These are phyloP conservation scores for Echeveria elegans DNA, from an alignment of 164 flowering plant species.

Conservation along the genomic window DNA sequence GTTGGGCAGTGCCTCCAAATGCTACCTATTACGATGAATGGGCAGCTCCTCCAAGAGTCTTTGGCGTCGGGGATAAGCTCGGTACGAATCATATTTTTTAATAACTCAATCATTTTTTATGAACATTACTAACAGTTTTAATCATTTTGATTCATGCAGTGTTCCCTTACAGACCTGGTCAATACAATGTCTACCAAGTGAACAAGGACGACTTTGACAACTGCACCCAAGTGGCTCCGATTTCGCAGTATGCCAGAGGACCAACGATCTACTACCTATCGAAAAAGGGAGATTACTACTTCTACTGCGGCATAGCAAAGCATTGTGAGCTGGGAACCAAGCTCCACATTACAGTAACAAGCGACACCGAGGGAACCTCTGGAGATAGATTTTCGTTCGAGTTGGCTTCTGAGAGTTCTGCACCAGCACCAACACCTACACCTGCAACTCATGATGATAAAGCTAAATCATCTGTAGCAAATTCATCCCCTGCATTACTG, in stretches of 20 bases:
- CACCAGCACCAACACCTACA: not conserved
- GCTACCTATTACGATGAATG: constrained; percentile 26
- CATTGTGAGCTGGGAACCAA: constrained; percentile 47
- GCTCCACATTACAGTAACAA: constrained; percentile 26
- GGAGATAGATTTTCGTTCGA: constrained; percentile 4
- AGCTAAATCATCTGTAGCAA: not conserved
- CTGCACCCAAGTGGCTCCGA: constrained; percentile 19
- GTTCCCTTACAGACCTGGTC: constrained; percentile 25
- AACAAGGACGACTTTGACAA: constrained; percentile 21
- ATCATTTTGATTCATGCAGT: constrained; percentile 14
- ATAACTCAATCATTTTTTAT: no score
- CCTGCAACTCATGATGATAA: not conserved
- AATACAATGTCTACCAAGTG: constrained; percentile 29
- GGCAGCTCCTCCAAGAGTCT: constrained; percentile 34
- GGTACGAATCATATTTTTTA: constrained; percentile 12
- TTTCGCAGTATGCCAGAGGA: constrained; percentile 15
- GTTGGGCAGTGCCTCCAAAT: constrained; percentile 28
- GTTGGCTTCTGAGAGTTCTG: not conserved
- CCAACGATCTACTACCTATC: constrained; percentile 20
- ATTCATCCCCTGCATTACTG: not conserved
- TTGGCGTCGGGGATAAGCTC: constrained; percentile 32
- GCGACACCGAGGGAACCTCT: constrained; percentile 18
- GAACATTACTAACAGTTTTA: no score
- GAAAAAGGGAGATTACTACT: constrained; percentile 26
- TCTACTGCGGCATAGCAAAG: constrained; percentile 27